Evolutionary conservation across 202 grass and related monocot genomes (phyloP).

Genomic region (Panicum hallii): DNA sequence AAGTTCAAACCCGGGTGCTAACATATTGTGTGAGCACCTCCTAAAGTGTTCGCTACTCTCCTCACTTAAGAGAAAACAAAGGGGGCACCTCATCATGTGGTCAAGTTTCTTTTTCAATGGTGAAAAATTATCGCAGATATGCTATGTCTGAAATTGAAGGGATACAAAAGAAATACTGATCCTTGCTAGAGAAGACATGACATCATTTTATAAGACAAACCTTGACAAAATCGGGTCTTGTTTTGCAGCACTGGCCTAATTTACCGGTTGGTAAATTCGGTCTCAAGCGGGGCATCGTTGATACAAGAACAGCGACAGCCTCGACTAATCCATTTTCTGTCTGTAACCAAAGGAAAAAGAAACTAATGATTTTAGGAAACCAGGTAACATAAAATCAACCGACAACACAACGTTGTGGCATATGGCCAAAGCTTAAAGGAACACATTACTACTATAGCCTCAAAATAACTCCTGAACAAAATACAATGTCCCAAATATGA

Average conservation of each 20-base stretch:
- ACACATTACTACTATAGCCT: constrained; percentile 12
- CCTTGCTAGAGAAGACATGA: constrained; percentile 14
- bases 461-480: constrained; percentile 33
- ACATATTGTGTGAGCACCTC: neutral
- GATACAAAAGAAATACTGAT: constrained; percentile 11
- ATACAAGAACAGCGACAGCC: constrained; percentile 90
- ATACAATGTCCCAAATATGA: neutral
- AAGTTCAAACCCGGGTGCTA: neutral
- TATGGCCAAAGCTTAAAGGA: constrained; percentile 33
- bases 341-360: constrained; percentile 50
- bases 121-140: neutral
- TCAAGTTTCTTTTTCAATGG: neutral
- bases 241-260: constrained; percentile 85
- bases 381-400: constrained; percentile 33
- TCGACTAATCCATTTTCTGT: constrained; percentile 98
- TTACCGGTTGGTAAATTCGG: constrained; percentile 66
- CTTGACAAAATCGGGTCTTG: constrained; percentile 98
- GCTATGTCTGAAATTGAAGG: constrained; percentile 7
- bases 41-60: neutral
- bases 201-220: constrained; percentile 55
- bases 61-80: neutral
- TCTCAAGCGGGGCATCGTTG: constrained; percentile 88
- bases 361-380: constrained; percentile 12
- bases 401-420: constrained; percentile 4
- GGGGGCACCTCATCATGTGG: neutral